These are phyloP conservation scores for Neopestalotiopsis sp. DNA, from an alignment of 2,329 filamentous ascomycete genomes.

Conservation along the genomic window DNA sequence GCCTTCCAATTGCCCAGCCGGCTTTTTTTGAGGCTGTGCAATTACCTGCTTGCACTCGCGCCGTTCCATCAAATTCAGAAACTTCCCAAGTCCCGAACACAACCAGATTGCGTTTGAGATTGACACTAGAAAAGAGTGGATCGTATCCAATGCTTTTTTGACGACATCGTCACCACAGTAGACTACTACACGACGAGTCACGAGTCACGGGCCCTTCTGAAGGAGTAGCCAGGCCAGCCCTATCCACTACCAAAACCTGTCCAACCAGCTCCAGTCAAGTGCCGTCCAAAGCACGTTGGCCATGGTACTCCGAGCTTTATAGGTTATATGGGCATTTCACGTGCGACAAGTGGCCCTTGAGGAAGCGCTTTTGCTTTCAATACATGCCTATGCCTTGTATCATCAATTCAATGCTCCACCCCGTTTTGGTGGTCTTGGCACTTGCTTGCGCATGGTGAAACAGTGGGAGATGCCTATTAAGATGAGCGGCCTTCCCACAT, in stretches of 20 bases:
- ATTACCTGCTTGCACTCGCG: not conserved
- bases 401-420: not conserved
- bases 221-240: not conserved
- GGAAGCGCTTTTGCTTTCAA: not conserved
- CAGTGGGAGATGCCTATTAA: slow-evolving; percentile 1
- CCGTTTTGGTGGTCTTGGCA: not conserved
- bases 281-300: not conserved
- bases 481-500: slow-evolving; percentile 1
- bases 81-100: not conserved
- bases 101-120: slow-evolving; percentile 18
- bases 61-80: not conserved
- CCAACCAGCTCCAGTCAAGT: not conserved
- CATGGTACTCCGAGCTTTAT: not conserved
- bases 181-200: too few species aligned
- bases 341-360: not conserved
- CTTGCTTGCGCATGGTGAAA: not conserved
- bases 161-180: not conserved
- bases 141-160: slow-evolving; percentile 4
- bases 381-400: too few species aligned
- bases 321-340: not conserved
- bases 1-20: not conserved
- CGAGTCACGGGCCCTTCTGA: too few species aligned
- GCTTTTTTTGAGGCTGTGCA: not conserved
- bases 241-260: not conserved
- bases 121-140: slow-evolving; percentile 17